Evolutionary conservation across 2,329 filamentous ascomycete genomes (phyloP).

Genomic region (Beauveria sp.): DNA sequence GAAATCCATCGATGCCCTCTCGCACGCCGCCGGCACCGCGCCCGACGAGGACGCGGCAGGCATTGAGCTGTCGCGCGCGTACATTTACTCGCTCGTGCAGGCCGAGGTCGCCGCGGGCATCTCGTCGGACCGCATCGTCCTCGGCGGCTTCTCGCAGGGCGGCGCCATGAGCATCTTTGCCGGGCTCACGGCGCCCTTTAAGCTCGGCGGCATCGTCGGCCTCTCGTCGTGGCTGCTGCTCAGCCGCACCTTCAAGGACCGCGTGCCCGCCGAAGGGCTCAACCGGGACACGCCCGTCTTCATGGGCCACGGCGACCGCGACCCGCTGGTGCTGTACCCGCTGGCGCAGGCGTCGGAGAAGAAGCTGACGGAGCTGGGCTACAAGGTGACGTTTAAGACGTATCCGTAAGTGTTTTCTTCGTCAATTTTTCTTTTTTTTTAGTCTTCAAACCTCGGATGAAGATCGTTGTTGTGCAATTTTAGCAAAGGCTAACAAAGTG

Average conservation of each 20-base stretch:
- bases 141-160: slow-evolving; percentile 82
- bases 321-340: slow-evolving; percentile 61
- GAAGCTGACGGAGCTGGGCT: slow-evolving; percentile 59
- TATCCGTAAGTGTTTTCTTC: slow-evolving; percentile 52
- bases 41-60: slow-evolving; percentile 59
- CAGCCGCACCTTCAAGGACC: slow-evolving; percentile 35
- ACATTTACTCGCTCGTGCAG: slow-evolving; percentile 71
- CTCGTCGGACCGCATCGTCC: slow-evolving; percentile 69
- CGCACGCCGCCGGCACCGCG: slow-evolving; percentile 21
- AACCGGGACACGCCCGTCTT: slow-evolving; percentile 68
- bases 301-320: slow-evolving; percentile 71
- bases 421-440: neutral
- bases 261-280: slow-evolving; percentile 29
- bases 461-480: neutral
- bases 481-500: neutral
- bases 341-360: slow-evolving; percentile 64
- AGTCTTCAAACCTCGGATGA: neutral
- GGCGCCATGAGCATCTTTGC: slow-evolving; percentile 80
- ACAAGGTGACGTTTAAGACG: slow-evolving; percentile 65
- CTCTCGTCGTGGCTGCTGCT: slow-evolving; percentile 77
- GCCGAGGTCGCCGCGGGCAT: slow-evolving; percentile 74
- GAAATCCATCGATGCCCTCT: slow-evolving; percentile 27
- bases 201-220: slow-evolving; percentile 81
- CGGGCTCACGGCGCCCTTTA: slow-evolving; percentile 63
- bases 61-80: slow-evolving; percentile 62